These are phyloP conservation scores for Fusarium sp. DNA, from an alignment of 2,329 filamentous ascomycete species.

Conservation along the genomic window DNA sequence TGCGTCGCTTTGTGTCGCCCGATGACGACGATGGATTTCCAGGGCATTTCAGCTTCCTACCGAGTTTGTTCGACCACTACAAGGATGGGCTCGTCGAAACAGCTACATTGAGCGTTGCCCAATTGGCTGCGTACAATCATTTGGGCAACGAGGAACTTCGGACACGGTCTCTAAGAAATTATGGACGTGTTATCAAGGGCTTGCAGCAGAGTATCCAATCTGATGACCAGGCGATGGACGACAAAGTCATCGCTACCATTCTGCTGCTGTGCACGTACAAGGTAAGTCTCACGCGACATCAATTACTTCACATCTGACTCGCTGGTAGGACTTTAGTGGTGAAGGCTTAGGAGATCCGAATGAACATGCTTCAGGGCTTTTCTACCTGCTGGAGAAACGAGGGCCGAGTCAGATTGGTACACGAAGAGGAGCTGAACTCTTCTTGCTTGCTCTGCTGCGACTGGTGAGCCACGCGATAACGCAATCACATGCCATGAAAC, in stretches of 20 bases:
- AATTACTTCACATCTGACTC: not conserved
- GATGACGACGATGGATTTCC: slow-evolving; percentile 42
- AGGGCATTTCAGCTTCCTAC: slow-evolving; percentile 46
- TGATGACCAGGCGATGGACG: slow-evolving; percentile 39
- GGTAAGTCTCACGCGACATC: not conserved
- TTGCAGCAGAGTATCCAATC: slow-evolving; percentile 41
- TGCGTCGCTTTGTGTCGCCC: slow-evolving; percentile 46
- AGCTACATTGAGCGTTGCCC: slow-evolving; percentile 46
- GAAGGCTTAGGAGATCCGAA: slow-evolving; percentile 40
- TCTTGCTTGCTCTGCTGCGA: slow-evolving; percentile 42
- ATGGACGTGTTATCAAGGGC: slow-evolving; percentile 41
- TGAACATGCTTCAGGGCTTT: slow-evolving; percentile 46
- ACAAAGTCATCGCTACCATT: slow-evolving; percentile 44
- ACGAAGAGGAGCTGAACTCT: slow-evolving; percentile 42
- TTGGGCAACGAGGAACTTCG: slow-evolving; percentile 42
- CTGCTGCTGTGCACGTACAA: slow-evolving; percentile 45
- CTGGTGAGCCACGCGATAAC: slow-evolving; percentile 35
- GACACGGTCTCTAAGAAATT: slow-evolving; percentile 42
- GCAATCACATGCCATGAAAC: rapidly evolving
- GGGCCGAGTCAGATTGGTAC: slow-evolving; percentile 44
- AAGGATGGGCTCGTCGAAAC: slow-evolving; percentile 42
- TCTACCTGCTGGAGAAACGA: slow-evolving; percentile 45
- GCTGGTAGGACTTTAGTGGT: slow-evolving; percentile 43
- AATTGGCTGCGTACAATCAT: slow-evolving; percentile 47
- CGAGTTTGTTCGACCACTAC: slow-evolving; percentile 39